Base-by-base conservation (phyloP, 2,329 filamentous ascomycete species). In the Ophiostoma quercus region DNA sequence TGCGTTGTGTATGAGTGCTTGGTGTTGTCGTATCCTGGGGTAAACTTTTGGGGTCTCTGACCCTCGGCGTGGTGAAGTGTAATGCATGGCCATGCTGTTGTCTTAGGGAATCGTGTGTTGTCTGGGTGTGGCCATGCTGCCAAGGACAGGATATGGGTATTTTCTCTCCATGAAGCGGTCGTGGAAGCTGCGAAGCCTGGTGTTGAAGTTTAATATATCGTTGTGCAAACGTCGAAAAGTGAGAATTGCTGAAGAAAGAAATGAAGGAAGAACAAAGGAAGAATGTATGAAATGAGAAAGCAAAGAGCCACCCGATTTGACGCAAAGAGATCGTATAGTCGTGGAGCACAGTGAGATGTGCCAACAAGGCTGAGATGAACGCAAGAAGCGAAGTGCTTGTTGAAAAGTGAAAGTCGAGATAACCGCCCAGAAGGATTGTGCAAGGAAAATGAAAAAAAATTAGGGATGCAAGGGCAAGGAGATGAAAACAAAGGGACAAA, bases 161-260 rank as follows among this genome's bases (percentile, higher is more conserved):
- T 68, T 34, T 68, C 37, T 70, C 72, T 72, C 73, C 19, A 63
- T 67, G 22, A 34, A 71, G 32, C 34, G 62, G 32, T 71, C 37
- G 74, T 71, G 72, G 72, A 69, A 73, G 78, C 78, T 77, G 78
- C 76, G 77, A 79, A 79, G 78, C 78, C 74, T 75, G 75, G 39
- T 66, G 71, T 71, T 70, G 75, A 75, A 76, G 71, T 77, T 75
- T 78, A 78, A 74, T 71, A 67, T 73, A 73, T 72, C 68, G 25
- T 70, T 47, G 65, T 25, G 65, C 68, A 69, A 54, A 67, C 25
- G 57, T 62, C 25, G 51, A 25, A 54, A 25, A 22, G 63, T 34
- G 47, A 34, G 5, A 34, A 25, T 39, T 51, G 51, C 29, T 3
- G 22, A 43, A 12, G 12, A 25, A 41, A 25, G 2, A 16, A 63